These are phyloP conservation scores for Carex arenaria DNA, from an alignment of 202 grass and related monocot species.

Conservation along the genomic window DNA sequence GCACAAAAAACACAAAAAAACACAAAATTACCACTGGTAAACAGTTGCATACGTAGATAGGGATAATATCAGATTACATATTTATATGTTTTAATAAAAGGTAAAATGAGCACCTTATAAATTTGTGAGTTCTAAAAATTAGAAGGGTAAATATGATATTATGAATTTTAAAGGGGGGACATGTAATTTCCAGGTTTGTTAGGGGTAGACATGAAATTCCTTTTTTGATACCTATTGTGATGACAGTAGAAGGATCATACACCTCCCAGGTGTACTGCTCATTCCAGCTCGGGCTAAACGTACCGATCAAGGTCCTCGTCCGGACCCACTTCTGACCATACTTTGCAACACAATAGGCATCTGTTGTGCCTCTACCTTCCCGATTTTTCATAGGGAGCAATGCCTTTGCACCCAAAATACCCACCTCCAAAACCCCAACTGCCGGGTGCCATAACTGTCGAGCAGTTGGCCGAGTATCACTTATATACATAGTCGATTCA, in stretches of 20 bases:
- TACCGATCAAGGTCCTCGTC: constrained; percentile 77
- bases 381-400: constrained; percentile 73
- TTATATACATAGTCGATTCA: constrained; percentile 95
- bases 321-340: constrained; percentile 98
- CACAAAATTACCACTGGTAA: not conserved
- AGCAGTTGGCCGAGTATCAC: constrained; percentile 80
- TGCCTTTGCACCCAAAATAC: constrained; percentile 62
- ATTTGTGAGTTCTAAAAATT: too few species aligned
- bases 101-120: too few species aligned
- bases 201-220: too few species aligned
- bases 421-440: constrained; percentile 77
- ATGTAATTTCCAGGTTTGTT: too few species aligned
- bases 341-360: constrained; percentile 91
- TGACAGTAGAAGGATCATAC: constrained; percentile 85
- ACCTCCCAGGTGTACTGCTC: constrained; percentile 99
- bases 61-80: not conserved
- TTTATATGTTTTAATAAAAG: too few species aligned
- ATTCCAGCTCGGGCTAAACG: constrained; percentile 60
- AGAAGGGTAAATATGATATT: too few species aligned
- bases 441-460: constrained; percentile 76
- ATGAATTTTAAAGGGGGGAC: too few species aligned
- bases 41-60: not conserved
- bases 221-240: constrained; percentile 49
- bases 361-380: constrained; percentile 59
- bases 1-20: not conserved